Evolutionary conservation across 108 stramenopile genomes (phyloP), one percentile per base, ranked within the genome.

Genomic region (Epithemia pelagica): DNA sequence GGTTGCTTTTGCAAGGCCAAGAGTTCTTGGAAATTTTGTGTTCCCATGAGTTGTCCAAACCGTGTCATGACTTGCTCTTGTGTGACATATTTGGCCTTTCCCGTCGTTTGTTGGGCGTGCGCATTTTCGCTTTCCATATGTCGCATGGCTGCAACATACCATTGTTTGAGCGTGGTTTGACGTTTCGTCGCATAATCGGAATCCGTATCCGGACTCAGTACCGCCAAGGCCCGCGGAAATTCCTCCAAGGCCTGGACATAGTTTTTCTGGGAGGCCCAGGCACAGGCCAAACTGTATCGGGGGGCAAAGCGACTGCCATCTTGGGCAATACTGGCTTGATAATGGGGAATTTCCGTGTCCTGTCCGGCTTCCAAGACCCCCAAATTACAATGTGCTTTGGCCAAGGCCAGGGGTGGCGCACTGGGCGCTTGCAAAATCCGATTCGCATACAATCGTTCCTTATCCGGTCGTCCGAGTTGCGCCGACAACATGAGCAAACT

Each of bases 381-480:
- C 22, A 83, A 60, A 32, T 83, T 78, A 46, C 72, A 70, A 58
- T 74, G 78, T 29, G 78, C 82, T 28, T 65, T 65, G 22, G 75
- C 62, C 5, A 59, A 53, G 24, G 57, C 64, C 8, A 10, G 23
- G 1, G 68, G 58, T 10, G 69, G 25, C 3, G 68, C 78, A 18
- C 78, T 74, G 23, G 82, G 82, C 20, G 78, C 73, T 7, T 54
- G 2, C 30, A 74, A 54, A 37, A 83, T 59, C 31, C 65, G 62
- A 30, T 68, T 20, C 8, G 58, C 69, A 61, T 64, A 76, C 0
- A 55, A 24, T 2, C 31, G 54, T 59, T 83, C 82, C 25, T 29
- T 61, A 1, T 69, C 61, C 2, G 30, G 46, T 21, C 75, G 61
- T 0, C 54, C 46, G 28, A 65, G 7, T 1, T 54, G 29, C 3